A percentile compares a stretch with the other conserved stretches of the same genome.
Evolutionary conservation across 345 rosid genomes (phyloP).

Genomic region (Salix dunnii): DNA sequence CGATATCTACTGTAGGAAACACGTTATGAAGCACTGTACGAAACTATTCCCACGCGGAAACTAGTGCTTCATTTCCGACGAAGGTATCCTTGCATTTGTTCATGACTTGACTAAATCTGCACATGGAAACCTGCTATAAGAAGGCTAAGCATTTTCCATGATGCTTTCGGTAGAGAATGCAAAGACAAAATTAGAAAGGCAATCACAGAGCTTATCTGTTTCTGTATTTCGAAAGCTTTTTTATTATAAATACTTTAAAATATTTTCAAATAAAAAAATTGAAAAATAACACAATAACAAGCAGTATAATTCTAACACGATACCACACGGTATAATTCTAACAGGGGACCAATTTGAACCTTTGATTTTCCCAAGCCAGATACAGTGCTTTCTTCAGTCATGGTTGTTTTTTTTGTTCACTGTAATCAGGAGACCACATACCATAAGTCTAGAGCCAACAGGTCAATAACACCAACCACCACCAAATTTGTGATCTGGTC

Average conservation of each 20-base stretch:
- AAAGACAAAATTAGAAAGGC: background rate
- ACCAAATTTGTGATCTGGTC: background rate
- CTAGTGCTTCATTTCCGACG: background rate
- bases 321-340: background rate
- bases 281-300: no score
- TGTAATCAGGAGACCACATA: background rate
- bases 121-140: background rate
- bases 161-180: background rate
- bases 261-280: no score
- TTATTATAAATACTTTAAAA: no score
- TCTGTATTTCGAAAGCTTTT: no score
- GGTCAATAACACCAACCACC: background rate
- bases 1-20: background rate
- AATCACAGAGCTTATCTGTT: background rate
- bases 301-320: no score
- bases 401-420: background rate
- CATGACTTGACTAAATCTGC: background rate
- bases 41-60: background rate
- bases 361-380: background rate
- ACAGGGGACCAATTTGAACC: background rate
- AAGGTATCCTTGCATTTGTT: background rate
- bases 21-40: no score
- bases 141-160: background rate
- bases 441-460: background rate
- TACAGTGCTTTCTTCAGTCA: background rate